These are phyloP conservation scores for Taphrina sp. DNA, from an alignment of 1,139 yeast genomes.

Conservation along the genomic window DNA sequence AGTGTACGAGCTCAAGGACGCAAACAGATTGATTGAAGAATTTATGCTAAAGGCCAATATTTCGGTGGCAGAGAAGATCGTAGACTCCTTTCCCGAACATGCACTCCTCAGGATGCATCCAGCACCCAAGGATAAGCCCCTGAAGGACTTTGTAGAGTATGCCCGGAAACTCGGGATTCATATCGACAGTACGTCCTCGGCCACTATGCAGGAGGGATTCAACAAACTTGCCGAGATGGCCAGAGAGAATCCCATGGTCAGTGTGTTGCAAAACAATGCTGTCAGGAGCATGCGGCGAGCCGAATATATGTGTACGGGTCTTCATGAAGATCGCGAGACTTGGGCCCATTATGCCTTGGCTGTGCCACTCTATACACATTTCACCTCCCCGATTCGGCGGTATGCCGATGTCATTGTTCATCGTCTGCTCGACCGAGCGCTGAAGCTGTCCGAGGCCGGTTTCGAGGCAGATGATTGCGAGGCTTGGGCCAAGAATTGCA, in stretches of 20 bases:
- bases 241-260: constrained; percentile 51
- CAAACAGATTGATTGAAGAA: constrained; percentile 67
- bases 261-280: constrained; percentile 74
- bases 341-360: constrained; percentile 74
- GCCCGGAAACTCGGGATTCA: constrained; percentile 58
- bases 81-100: constrained; percentile 71
- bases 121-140: constrained; percentile 76
- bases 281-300: constrained; percentile 84
- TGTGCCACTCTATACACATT: constrained; percentile 84
- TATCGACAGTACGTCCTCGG: constrained; percentile 72
- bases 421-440: constrained; percentile 76
- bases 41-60: constrained; percentile 76
- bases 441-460: constrained; percentile 44
- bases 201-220: constrained; percentile 70
- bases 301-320: constrained; percentile 84
- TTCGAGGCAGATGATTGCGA: constrained; percentile 21
- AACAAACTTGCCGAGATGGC: constrained; percentile 56
- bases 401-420: constrained; percentile 92
- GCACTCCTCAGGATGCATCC: constrained; percentile 87
- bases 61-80: constrained; percentile 79
- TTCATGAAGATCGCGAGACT: constrained; percentile 70
- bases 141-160: constrained; percentile 74
- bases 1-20: constrained; percentile 63
- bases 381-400: constrained; percentile 90
- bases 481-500: constrained; percentile 75